Evolutionary conservation across 2,329 filamentous ascomycete species (phyloP).

Genomic region (Fusarium sp.): DNA sequence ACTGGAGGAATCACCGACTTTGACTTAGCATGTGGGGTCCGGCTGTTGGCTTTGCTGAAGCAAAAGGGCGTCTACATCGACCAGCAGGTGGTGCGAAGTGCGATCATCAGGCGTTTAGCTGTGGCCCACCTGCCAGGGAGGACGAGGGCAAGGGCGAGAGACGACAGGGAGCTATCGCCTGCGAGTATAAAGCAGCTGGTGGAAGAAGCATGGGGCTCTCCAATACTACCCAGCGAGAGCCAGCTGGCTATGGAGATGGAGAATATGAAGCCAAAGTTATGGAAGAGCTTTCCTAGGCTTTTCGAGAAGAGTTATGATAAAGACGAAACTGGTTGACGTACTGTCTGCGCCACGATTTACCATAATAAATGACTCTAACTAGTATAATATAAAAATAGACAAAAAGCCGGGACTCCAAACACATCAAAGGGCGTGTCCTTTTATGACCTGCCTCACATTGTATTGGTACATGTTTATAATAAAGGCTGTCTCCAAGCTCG

Average conservation of each 20-base stretch:
- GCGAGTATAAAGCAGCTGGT: constrained; percentile 49
- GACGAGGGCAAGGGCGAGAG: constrained; percentile 46
- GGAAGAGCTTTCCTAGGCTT: constrained; percentile 47
- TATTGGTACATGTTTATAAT: constrained; percentile 48
- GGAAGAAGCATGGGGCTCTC: constrained; percentile 52
- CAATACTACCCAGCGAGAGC: constrained; percentile 44
- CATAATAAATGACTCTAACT: constrained; percentile 33
- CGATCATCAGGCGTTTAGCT: constrained; percentile 48
- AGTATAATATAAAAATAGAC: constrained; percentile 32
- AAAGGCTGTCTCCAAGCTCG: constrained; percentile 16
- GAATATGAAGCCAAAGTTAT: constrained; percentile 47
- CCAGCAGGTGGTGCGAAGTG: constrained; percentile 46
- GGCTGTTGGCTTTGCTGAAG: constrained; percentile 51
- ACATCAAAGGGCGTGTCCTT: constrained; percentile 39
- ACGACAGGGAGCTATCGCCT: constrained; percentile 48
- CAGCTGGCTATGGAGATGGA: constrained; percentile 47
- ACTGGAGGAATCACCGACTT: constrained; percentile 40
- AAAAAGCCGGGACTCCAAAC: constrained; percentile 47
- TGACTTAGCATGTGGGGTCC: constrained; percentile 54
- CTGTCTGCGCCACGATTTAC: not conserved
- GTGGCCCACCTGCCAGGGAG: constrained; percentile 47
- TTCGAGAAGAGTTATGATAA: constrained; percentile 46
- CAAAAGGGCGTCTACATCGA: constrained; percentile 53
- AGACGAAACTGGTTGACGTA: constrained; percentile 7
- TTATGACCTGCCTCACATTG: constrained; percentile 47